Conservation (phyloP, 371 early-diverging fungal genomes). For the Chytridium lagenaria region DNA sequence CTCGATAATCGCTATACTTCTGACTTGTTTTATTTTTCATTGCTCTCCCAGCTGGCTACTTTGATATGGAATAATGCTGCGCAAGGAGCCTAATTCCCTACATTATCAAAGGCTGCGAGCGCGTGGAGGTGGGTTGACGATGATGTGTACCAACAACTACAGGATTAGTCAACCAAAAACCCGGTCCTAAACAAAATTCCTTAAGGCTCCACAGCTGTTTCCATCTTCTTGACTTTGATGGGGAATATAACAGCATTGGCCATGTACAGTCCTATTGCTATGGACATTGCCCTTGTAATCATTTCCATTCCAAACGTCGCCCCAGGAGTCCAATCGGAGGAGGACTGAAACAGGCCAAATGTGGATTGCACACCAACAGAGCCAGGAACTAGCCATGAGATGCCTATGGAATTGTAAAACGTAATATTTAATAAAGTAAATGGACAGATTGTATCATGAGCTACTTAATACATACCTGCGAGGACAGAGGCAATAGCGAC, state of each 20-base stretch:
- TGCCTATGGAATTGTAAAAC: neutral
- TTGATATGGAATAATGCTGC: too few species aligned
- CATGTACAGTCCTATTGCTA: slow-evolving; percentile 26
- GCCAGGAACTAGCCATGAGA: slow-evolving; percentile 32
- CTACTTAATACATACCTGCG: neutral
- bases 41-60: too few species aligned
- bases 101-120: too few species aligned
- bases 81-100: too few species aligned
- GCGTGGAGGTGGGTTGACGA: too few species aligned
- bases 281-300: slow-evolving; percentile 31
- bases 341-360: slow-evolving; percentile 4
- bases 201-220: slow-evolving; percentile 2
- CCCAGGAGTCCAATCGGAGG: slow-evolving; percentile 12
- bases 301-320: slow-evolving; percentile 32
- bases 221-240: slow-evolving; percentile 6
- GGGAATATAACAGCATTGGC: slow-evolving; percentile 24
- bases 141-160: too few species aligned
- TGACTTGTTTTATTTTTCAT: too few species aligned
- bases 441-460: neutral
- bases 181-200: neutral
- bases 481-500: slow-evolving; percentile 28
- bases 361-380: slow-evolving; percentile 22
- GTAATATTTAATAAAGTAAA: neutral
- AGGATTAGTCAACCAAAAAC: too few species aligned
- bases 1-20: too few species aligned